Evolutionary conservation across 352 stramenopile genomes (phyloP).

Genomic region (Phytophthora melonis): DNA sequence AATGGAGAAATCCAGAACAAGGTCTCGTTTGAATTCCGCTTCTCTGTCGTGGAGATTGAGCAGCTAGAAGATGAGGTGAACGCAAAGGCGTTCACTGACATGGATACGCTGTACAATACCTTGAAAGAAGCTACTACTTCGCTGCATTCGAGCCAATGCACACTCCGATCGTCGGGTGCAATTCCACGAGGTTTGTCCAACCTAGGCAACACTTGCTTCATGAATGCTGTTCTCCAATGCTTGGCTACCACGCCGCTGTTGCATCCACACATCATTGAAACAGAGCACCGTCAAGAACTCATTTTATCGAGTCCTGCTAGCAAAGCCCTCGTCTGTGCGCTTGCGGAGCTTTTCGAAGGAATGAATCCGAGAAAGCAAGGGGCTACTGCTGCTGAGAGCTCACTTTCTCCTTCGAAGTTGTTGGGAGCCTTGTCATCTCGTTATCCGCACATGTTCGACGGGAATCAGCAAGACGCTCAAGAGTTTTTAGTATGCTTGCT

Average conservation of each 20-base stretch:
- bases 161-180: not conserved
- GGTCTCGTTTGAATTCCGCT: slow-evolving; percentile 20
- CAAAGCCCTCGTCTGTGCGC: slow-evolving; percentile 65
- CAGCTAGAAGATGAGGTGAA: not conserved
- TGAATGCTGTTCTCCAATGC: slow-evolving; percentile 90
- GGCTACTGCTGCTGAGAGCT: not conserved
- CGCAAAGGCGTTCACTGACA: not conserved
- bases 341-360: slow-evolving; percentile 83
- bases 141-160: not conserved
- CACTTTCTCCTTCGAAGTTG: slow-evolving; percentile 67
- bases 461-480: slow-evolving; percentile 96
- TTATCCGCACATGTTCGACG: slow-evolving; percentile 91
- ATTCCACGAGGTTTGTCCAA: slow-evolving; percentile 56
- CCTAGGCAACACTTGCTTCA: slow-evolving; percentile 86
- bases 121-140: not conserved
- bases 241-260: slow-evolving; percentile 93
- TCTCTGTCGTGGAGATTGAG: slow-evolving; percentile 25
- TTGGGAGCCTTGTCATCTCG: slow-evolving; percentile 79
- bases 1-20: not conserved
- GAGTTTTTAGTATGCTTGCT: slow-evolving; percentile 95
- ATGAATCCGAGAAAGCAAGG: slow-evolving; percentile 28
- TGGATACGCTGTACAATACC: not conserved
- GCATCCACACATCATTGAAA: slow-evolving; percentile 90
- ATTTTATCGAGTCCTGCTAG: not conserved
- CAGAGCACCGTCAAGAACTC: slow-evolving; percentile 53